Percentiles rank a stretch among this genome's conserved stretches.
These are phyloP conservation scores for Lepiota brunneoincarnata DNA, from an alignment of 768 basidiomycete genomes.

Conservation along the genomic window DNA sequence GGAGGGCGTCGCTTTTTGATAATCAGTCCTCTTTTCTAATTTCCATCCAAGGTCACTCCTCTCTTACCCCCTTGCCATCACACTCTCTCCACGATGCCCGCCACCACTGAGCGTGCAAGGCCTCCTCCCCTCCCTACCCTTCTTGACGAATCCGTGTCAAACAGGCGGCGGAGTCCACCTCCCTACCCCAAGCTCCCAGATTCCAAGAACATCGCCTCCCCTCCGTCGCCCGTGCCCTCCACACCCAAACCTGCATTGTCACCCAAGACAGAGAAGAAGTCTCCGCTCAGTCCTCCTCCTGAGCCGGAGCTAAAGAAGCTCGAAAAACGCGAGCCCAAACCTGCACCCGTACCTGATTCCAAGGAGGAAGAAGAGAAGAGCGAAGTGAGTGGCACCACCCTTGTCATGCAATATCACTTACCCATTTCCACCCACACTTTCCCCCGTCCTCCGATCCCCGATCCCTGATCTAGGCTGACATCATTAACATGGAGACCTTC, in stretches of 20 bases:
- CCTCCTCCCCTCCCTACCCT: constrained; percentile 14
- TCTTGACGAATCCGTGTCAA: constrained; percentile 16
- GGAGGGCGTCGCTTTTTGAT: constrained; percentile 19
- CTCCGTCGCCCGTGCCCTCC: constrained; percentile 5
- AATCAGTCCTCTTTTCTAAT: constrained; percentile 18
- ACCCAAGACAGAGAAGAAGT: constrained; percentile 6
- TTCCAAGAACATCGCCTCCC: constrained; percentile 2
- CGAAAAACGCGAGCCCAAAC: neutral
- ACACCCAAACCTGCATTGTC: constrained; percentile 10
- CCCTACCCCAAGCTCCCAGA: constrained; percentile 9
- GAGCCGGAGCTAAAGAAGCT: constrained; percentile 6
- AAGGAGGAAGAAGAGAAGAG: neutral
- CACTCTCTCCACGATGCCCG: constrained; percentile 17
- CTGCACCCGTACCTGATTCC: neutral
- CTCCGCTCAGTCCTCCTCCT: neutral
- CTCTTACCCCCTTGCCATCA: neutral
- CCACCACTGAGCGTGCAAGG: constrained; percentile 16
- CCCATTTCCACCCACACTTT: neutral
- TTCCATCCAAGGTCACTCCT: constrained; percentile 10
- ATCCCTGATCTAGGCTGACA: constrained; percentile 16
- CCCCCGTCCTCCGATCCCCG: no score
- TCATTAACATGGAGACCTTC: constrained; percentile 82
- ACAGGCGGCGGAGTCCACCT: constrained; percentile 14
- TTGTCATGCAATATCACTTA: neutral
- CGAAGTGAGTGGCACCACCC: constrained; percentile 1